Evolutionary conservation across 2,329 filamentous ascomycete species (phyloP), one percentile per base, ranked within the genome.

Genomic region (Cercospora sp.): DNA sequence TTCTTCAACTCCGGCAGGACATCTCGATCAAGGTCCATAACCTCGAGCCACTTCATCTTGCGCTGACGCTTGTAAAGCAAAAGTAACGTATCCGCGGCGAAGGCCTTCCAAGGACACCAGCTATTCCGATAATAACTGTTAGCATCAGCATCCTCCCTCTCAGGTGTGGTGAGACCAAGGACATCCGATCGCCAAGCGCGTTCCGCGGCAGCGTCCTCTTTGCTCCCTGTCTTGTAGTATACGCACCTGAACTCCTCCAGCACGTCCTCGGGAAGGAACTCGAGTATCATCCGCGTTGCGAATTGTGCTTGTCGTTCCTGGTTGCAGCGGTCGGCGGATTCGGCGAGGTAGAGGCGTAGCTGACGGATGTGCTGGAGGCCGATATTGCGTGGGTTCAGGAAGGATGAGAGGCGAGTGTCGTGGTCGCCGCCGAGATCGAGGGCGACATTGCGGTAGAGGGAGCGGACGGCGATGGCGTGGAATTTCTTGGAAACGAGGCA

Each of bases 71-170:
- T 80, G 73, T 83, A 83, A 9, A 85, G 78, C 49, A 85, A 71
- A 18, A 83, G 67, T 68, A 84, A 74, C 65, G 84, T 85, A 49
- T 84, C 83, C 18, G 79, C 78, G 5, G 80, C 81, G 69, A 85
- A 84, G 0, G 80, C 77, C 58, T 79, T 78, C 83, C 82, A 85
- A 16, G 82, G 82, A 74, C 83, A 82, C 83, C 83, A 85, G 65
- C 77, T 79, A 61, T 70, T 67, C 63, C 63, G 63, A 65, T 60
- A 63, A 64, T 69, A 59, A 26, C 40, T 67, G 70, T 77, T 68
- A 75, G 72, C 68, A 71, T 68, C 61, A 68, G 65, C 65, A 65
- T 40, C 28, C 28, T 60, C 43, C 30, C 58, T 24, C n/a, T 49
- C 51, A 45, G n/a, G 21, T 53, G 49, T 28, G 10, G 30, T 32